Percentiles rank a stretch among this genome's conserved stretches.
Evolutionary conservation across 2,329 filamentous ascomycete species (phyloP).

Genomic region (Diaporthe sp.): DNA sequence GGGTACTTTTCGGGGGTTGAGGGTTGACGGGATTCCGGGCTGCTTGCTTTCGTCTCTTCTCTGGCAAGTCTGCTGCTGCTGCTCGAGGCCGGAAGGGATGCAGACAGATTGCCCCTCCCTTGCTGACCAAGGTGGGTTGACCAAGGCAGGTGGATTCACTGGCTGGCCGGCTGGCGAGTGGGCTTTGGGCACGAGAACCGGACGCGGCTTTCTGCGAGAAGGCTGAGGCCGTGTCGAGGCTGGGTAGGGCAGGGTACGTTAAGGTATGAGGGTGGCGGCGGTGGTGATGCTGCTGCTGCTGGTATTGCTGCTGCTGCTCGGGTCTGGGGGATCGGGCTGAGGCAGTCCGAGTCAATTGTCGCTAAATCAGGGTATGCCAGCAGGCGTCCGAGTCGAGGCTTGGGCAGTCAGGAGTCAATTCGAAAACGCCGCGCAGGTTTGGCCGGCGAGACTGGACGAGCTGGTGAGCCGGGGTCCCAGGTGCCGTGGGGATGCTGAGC

Average conservation of each 20-base stretch:
- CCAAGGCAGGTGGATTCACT: constrained; percentile 26
- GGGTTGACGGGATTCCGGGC: neutral
- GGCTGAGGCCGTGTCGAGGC: constrained; percentile 34
- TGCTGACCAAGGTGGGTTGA: constrained; percentile 31
- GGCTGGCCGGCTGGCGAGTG: constrained; percentile 20
- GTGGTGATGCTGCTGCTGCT: constrained; percentile 2
- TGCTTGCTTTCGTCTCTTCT: constrained; percentile 1
- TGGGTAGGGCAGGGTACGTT: neutral
- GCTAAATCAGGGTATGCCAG: constrained; percentile 28
- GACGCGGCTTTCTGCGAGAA: constrained; percentile 22
- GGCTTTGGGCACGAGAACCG: constrained; percentile 21
- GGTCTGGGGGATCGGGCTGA: constrained; percentile 28
- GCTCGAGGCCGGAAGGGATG: constrained; percentile 29
- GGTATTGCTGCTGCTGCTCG: neutral
- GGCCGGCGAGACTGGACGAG: constrained; percentile 22
- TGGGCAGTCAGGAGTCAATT: constrained; percentile 31
- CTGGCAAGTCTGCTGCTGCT: constrained; percentile 10
- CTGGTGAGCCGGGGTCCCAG: constrained; percentile 29
- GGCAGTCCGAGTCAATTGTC: constrained; percentile 36
- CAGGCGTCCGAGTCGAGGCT: constrained; percentile 29
- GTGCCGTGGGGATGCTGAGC: constrained; percentile 34
- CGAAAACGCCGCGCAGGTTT: constrained; percentile 21
- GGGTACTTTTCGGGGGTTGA: neutral
- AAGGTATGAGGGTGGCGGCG: neutral
- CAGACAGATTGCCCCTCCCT: constrained; percentile 37